Base-by-base conservation (phyloP, 2,329 filamentous ascomycete genomes). In the Pestalotiopsis fici region DNA sequence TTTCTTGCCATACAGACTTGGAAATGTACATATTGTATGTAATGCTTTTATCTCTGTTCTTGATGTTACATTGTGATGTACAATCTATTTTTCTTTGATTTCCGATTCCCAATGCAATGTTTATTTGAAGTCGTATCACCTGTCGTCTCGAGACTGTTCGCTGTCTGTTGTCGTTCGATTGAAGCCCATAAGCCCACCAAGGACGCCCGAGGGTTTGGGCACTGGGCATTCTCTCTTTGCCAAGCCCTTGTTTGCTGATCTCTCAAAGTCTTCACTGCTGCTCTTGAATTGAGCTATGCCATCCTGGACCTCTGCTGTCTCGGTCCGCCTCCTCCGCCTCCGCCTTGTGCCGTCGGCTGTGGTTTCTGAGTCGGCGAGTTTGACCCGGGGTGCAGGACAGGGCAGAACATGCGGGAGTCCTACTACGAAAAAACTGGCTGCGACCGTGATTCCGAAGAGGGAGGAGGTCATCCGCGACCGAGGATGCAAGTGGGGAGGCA, bases 401-500 rank as follows among this genome's bases (percentile, higher is more conserved):
- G 96, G 96, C 21, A 99, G 88, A 35, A 97, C 78, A 79, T 99
- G 96, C 25, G 96, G 96, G 57, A 97, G 85, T 35, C 89, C 93
- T 65, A 99, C 96, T 69, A 99, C 95, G 70, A 97, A 87, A 80
- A 99, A 97, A 73, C 93, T 96, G 37, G 94, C 90, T 70, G 93
- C 86, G 65, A 98, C 88, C 1, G 95, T 98, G n/a, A 92, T 93
- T 63, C 94, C 94, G 83, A 99, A 99, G 69, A 99, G 91, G 59
- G 94, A 96, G 66, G 93, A 95, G 74, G 96, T 99, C 83, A 94
- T 93, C 75, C 93, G 91, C 73, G 95, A 98, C 80, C 95, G 91
- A 39, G 96, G 96, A 80, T 99, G 96, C 55, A 99, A 90, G 81
- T 95, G 92, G 69, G 93, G 93, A 75, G 93, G 90, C 93, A 96